These are phyloP conservation scores for Peltaster fructicola DNA, from an alignment of 2,329 filamentous ascomycete species.

Conservation along the genomic window DNA sequence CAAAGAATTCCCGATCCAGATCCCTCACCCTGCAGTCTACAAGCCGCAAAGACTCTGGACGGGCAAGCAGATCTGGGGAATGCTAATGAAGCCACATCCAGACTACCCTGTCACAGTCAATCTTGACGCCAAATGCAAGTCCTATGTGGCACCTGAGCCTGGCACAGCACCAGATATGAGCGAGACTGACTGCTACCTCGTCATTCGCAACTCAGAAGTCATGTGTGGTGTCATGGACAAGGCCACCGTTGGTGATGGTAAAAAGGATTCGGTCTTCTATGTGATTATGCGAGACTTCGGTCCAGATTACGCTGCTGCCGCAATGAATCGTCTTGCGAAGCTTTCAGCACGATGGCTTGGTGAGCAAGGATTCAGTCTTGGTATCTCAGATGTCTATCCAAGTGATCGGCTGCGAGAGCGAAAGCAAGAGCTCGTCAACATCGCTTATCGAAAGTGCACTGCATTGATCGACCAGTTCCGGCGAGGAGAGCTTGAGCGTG, in stretches of 20 bases:
- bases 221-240: slow-evolving; percentile 99
- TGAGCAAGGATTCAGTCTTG: slow-evolving; percentile 89
- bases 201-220: slow-evolving; percentile 88
- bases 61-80: slow-evolving; percentile 88
- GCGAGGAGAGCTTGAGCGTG: slow-evolving; percentile 63
- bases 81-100: slow-evolving; percentile 78
- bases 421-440: slow-evolving; percentile 59
- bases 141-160: slow-evolving; percentile 47
- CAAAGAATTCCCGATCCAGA: slow-evolving; percentile 47
- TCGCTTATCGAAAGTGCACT: slow-evolving; percentile 66
- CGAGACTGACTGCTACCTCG: slow-evolving; percentile 60
- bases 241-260: slow-evolving; percentile 86
- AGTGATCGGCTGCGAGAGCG: slow-evolving; percentile 49
- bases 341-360: slow-evolving; percentile 76
- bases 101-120: slow-evolving; percentile 72
- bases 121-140: slow-evolving; percentile 78
- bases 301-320: slow-evolving; percentile 67
- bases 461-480: slow-evolving; percentile 69
- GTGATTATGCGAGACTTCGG: slow-evolving; percentile 92
- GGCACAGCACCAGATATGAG: slow-evolving; percentile 62
- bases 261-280: slow-evolving; percentile 96
- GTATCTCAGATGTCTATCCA: slow-evolving; percentile 86
- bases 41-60: slow-evolving; percentile 86
- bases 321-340: slow-evolving; percentile 88
- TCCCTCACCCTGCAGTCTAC: slow-evolving; percentile 72